Evolutionary conservation across 75 land plant genomes (phyloP).

Genomic region (Isoetes taiwanensis): DNA sequence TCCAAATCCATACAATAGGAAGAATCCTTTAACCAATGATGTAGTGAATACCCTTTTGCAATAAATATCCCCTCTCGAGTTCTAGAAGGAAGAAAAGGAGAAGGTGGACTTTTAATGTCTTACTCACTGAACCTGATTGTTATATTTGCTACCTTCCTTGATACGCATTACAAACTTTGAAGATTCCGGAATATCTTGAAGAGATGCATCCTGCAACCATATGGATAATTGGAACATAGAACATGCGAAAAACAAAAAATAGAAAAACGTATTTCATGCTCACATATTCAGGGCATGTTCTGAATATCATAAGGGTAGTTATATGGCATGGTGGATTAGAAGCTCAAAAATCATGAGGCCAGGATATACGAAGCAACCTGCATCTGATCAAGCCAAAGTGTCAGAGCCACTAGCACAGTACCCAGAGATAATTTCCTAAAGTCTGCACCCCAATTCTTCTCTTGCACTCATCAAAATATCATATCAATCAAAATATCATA

Average conservation of each 20-base stretch:
- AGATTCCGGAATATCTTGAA: constrained; percentile 76
- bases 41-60: constrained; percentile 72
- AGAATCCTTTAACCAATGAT: constrained; percentile 94
- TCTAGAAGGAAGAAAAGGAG: constrained; percentile 79
- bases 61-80: constrained; percentile 54
- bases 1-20: constrained; percentile 87
- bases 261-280: neutral
- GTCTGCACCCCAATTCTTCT: constrained; percentile 93
- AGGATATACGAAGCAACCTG: constrained; percentile 82
- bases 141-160: constrained; percentile 52
- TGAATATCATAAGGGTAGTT: neutral
- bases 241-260: too few species aligned
- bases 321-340: neutral
- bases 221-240: too few species aligned
- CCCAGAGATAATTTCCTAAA: constrained; percentile 84
- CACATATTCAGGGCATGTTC: neutral
- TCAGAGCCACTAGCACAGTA: constrained; percentile 84
- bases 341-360: neutral
- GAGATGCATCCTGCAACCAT: constrained; percentile 72
- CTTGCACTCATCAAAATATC: constrained; percentile 63
- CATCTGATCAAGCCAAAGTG: constrained; percentile 91
- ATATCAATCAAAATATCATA: neutral
- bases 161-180: constrained; percentile 67
- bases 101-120: constrained; percentile 82
- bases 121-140: constrained; percentile 58